Base-by-base conservation (phyloP, 179 eudicot genomes). In the Drosera spatulata region DNA sequence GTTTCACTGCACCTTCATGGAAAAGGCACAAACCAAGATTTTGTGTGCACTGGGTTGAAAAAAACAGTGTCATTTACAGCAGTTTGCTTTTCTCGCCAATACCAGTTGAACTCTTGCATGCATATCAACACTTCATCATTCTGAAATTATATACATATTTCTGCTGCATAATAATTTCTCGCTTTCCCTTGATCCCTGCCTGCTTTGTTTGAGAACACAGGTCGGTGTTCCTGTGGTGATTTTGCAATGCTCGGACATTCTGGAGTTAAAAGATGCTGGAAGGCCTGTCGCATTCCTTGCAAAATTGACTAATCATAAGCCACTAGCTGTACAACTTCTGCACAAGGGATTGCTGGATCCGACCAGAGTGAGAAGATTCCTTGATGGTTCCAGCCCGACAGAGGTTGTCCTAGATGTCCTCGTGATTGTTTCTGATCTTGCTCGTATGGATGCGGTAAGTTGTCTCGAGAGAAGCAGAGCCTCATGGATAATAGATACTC, bases 381-480 rank as follows among this genome's bases (percentile, higher is more conserved):
- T 94, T 64, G 79, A 77, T 60, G 52, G 68, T 65, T 71, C 95
- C 51, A 73, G 84, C 69, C 96, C 99, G 3, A 79, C 76, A 78
- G 99, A 87, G 63, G 91, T 87, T 76, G 76, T 75, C 63, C 56
- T 87, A 61, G 97, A 90, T 69, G 73, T 85, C 65, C 91, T 94
- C 13, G 83, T 81, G 95, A 85, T 90, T 51, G 73, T 90, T 41
- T 94, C 99, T 64, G 97, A 90, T 73, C 81, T 94, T 62, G 97
- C 99, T 70, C 95, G 99, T 39, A 90, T 85, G 93, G 94, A 90
- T 51, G 90, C 90, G 97, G 99, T 94, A 49, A 73, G 64, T 56
- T 11, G 5, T 50, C 13, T 50, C 3, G 33, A 22, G 33, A 22
- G 33, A 22, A 22, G 0, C 33, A 22, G 33, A 22, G 33, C 33